Evolutionary conservation across 129 eudicot species (phyloP).

Genomic region (Artemisia annua): DNA sequence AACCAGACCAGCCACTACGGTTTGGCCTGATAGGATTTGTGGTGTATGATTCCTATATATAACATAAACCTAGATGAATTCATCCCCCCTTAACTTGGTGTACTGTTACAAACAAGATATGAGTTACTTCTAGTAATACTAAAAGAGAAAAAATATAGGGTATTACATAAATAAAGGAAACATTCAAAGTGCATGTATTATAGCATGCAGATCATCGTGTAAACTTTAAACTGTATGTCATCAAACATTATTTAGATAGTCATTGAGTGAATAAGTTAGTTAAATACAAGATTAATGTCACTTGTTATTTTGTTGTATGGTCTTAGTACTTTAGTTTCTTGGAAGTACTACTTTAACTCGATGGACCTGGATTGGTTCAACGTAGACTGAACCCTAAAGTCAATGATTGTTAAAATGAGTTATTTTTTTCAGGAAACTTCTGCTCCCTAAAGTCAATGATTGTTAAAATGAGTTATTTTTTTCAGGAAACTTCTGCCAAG

Average conservation of each 20-base stretch:
- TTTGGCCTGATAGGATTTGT: constrained; percentile 10
- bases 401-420: not conserved
- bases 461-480: not conserved
- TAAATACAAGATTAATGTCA: not conserved
- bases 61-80: not conserved
- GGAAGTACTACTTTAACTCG: not conserved
- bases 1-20: not conserved
- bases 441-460: constrained; percentile 3
- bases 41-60: not conserved
- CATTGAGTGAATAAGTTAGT: not conserved
- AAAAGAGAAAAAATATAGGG: not conserved
- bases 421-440: constrained; percentile 36
- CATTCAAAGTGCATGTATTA: not conserved
- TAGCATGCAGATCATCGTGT: not conserved
- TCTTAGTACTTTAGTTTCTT: not conserved
- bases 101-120: not conserved
- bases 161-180: not conserved
- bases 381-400: not conserved
- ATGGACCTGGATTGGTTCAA: not conserved
- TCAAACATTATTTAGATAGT: not conserved
- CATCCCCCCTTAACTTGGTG: not conserved
- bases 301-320: not conserved
- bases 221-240: not conserved
- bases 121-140: not conserved
- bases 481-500: constrained; percentile 39